Percentiles rank a stretch among this genome's conserved stretches.
phyloP scores from a whole-genome alignment of 805 yeast species.

The Candida patagonica region DNA sequence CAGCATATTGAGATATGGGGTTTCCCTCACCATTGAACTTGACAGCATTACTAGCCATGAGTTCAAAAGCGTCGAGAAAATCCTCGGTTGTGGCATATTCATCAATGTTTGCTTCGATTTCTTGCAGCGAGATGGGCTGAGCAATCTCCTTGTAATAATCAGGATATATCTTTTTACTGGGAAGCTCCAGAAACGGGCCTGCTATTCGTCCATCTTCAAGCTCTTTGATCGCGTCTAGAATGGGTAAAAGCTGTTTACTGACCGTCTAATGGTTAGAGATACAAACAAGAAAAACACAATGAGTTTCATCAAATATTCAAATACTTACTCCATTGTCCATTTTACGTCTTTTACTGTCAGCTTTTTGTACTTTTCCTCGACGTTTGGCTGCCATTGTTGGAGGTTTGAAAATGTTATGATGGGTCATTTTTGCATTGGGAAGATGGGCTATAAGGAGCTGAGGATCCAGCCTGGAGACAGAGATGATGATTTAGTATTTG shows the following conservation, averaged over 20 bases:
- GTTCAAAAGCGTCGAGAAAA: constrained; percentile 51
- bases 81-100: constrained; percentile 26
- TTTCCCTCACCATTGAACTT: constrained; percentile 60
- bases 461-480: too few relatives aligned
- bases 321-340: constrained; percentile 1
- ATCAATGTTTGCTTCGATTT: constrained; percentile 41
- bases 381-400: constrained; percentile 3
- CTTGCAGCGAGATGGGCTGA: constrained; percentile 61
- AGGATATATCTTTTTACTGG: constrained; percentile 65
- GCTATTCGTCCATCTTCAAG: constrained; percentile 3
- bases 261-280: not conserved
- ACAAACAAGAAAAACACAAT: not conserved
- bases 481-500: too few relatives aligned
- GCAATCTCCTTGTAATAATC: constrained; percentile 64
- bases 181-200: constrained; percentile 49
- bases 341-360: constrained; percentile 3
- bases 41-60: constrained; percentile 62
- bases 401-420: too few relatives aligned
- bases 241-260: not conserved
- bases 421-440: too few relatives aligned
- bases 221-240: constrained; percentile 3
- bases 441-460: too few relatives aligned
- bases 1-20: constrained; percentile 60
- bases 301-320: not conserved
- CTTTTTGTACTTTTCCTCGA: not conserved